Base-by-base conservation (phyloP, 2,329 filamentous ascomycete species). In the Corniculantispora saksenae region DNA sequence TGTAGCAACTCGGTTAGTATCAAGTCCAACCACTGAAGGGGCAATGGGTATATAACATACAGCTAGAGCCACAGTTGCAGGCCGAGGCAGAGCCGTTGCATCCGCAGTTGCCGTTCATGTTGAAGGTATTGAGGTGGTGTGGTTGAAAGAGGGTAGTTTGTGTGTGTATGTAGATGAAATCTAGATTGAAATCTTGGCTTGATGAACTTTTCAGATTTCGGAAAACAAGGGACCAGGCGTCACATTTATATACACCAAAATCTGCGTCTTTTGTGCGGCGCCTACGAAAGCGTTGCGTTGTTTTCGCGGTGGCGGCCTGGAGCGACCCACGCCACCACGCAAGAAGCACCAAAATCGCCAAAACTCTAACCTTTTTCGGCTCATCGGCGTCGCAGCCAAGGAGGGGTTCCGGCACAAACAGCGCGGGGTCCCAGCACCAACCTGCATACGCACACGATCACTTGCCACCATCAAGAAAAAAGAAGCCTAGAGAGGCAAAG, bases 21-120 rank as follows among this genome's bases (percentile, higher is more conserved):
- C 35, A 10, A 4, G 15, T 47, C 19, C 0, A 29, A 5, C 23
- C 7, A 2, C 21, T 13, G 38, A 45, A 21, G 6, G 35, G 3
- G 19, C 3, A 17, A 43, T 21, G n/a, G 27, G 12, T 3, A 15
- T 3, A 40, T 29, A 38, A 64, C 63, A 13, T 64, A 64, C 63
- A 64, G 63, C 63, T 48, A 60, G 63, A 47, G 63, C 63, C 63
- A 38, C 63, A 64, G 63, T 64, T 64, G 63, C 63, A 64, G 56
- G 63, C 55, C 38, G 63, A 64, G 63, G 63, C 63, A 64, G 63
- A 64, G 63, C 63, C 63, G 17, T 64, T 64, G 63, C 63, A 64
- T 38, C 63, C 63, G 54, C 63, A 64, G 63, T 64, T 38, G 47
- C 63, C 63, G 47, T 64, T 64, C 63, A 64, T 64, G 25, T 64